These are phyloP conservation scores for Populus alba DNA, from an alignment of 345 rosid genomes.

Conservation along the genomic window DNA sequence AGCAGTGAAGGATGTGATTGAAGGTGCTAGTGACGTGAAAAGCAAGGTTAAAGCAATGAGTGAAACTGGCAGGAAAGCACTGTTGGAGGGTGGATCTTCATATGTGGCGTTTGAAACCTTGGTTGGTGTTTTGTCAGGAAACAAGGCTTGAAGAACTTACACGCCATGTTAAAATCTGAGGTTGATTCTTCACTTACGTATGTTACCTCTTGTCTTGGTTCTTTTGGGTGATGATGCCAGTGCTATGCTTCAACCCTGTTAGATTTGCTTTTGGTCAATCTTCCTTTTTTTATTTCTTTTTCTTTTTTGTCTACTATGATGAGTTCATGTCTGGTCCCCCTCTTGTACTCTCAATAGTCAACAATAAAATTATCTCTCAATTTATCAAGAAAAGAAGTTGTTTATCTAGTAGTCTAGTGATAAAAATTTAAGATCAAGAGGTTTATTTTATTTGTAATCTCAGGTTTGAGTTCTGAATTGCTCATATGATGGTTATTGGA, in stretches of 20 bases:
- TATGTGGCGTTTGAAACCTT: background rate
- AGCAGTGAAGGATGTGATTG: slow-evolving; percentile 35
- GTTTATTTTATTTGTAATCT: too few relatives aligned
- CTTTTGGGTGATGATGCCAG: background rate
- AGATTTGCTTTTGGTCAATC: background rate
- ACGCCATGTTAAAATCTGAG: background rate
- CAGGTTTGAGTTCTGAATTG: too few relatives aligned
- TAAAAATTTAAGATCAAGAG: too few relatives aligned
- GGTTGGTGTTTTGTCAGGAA: background rate
- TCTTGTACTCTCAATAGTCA: too few relatives aligned
- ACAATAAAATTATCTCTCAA: too few relatives aligned
- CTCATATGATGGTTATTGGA: too few relatives aligned
- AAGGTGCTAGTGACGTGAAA: slow-evolving; percentile 26
- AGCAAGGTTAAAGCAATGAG: slow-evolving; percentile 34
- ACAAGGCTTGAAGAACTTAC: background rate
- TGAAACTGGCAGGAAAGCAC: slow-evolving; percentile 23
- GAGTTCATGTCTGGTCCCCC: background rate
- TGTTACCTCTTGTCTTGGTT: too few relatives aligned
- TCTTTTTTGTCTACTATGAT: background rate
- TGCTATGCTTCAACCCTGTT: too few relatives aligned
- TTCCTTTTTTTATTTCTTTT: too few relatives aligned
- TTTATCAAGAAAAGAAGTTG: too few relatives aligned
- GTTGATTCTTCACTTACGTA: too few relatives aligned
- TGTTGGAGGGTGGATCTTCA: slow-evolving; percentile 44
- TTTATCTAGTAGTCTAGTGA: too few relatives aligned